Evolutionary conservation across 2,329 filamentous ascomycete genomes (phyloP), one percentile per base, ranked within the genome.

Genomic region (Aureobasidium sp.): DNA sequence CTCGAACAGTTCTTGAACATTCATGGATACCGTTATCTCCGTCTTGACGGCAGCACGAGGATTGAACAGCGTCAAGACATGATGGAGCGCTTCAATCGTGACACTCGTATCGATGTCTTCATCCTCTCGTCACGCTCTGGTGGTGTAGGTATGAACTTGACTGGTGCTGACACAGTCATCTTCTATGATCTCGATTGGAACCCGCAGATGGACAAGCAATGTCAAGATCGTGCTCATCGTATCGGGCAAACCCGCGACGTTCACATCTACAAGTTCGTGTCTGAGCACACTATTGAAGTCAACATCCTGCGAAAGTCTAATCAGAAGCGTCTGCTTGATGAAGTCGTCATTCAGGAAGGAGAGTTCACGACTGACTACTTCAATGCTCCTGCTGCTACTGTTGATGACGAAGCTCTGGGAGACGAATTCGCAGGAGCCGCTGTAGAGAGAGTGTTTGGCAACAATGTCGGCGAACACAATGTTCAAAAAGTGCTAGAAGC

Each of bases 101-200:
- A 99, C 74, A 84, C 86, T 1, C 89, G 92, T 52, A 97, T 99
- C 64, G 81, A 96, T 15, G 93, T 88, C 66, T 99, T 99, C 77
- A 99, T 99, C 69, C 78, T 99, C 5, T 97, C 93, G 0, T 96
- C 92, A 55, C 86, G 94, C 63, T 97, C 94, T 0, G 94, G 94
- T 67, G 94, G 94, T 61, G 81, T 99, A 0, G 94, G 94, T 63
- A 96, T 99, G 78, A 99, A 99, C 70, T 81, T 99, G 47, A 97
- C 93, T 0, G 94, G 94, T 53, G 94, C 94, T 5, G 94, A 97
- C 73, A 96, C 92, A 0, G 94, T 99, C 69, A 97, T 99, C 67
- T 99, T 99, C 75, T 99, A 97, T 76, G 94, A 99, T 71, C 87
- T 97, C 64, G 94, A 99, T 73, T 99, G 95, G 95, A 99, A 99